Conservation (phyloP, 306 rosid species). For the Fragaria iinumae region DNA sequence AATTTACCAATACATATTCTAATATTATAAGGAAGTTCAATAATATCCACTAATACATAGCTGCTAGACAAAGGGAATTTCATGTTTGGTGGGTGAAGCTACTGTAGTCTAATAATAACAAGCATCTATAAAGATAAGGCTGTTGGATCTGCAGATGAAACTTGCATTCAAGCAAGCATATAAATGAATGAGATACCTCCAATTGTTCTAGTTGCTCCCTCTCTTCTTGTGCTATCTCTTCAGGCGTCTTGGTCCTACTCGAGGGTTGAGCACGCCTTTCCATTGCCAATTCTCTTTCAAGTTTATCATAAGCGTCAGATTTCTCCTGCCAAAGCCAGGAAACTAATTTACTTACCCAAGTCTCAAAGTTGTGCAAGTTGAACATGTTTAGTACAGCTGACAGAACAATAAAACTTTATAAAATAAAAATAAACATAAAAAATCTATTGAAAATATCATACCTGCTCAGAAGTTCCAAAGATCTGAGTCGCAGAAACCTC, state of each 20-base stretch:
- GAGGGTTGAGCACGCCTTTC: constrained; percentile 95
- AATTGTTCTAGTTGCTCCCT: constrained; percentile 66
- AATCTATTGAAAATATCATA: constrained; percentile 23
- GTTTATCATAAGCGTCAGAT: constrained; percentile 69
- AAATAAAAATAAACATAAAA: neutral
- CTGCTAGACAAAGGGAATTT: neutral
- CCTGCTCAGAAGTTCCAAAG: constrained; percentile 43
- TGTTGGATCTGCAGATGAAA: neutral
- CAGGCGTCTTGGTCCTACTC: constrained; percentile 78
- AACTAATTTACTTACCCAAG: constrained; percentile 15
- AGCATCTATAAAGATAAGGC: neutral
- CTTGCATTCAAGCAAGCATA: neutral
- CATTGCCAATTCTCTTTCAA: constrained; percentile 64
- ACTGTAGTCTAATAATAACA: neutral
- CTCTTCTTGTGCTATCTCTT: constrained; percentile 93
- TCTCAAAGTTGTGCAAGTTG: neutral
- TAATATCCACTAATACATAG: neutral
- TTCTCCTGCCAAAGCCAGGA: constrained; percentile 63
- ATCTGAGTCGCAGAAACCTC: constrained; percentile 31
- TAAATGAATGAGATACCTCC: constrained; percentile 53
- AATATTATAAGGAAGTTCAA: neutral
- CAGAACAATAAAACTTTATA: neutral
- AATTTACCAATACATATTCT: neutral
- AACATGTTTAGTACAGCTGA: neutral
- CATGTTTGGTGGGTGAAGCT: neutral